phyloP scores from a whole-genome alignment of 1,284 basidiomycete genomes.

The Xerocomus nothofagi region DNA sequence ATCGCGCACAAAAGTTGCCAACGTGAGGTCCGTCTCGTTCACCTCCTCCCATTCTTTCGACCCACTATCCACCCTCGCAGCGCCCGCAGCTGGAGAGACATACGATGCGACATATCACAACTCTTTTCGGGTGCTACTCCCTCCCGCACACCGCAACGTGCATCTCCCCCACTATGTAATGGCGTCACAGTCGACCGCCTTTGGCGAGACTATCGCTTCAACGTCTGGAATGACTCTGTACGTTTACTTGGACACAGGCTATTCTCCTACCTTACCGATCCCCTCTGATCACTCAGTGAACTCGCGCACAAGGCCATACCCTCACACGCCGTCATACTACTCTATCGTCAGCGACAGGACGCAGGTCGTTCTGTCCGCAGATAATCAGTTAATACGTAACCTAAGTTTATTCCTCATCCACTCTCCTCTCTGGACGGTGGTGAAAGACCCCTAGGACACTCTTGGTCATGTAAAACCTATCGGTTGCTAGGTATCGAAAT shows the following conservation, averaged over 20 bases:
- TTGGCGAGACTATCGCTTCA: constrained; percentile 66
- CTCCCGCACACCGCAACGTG: constrained; percentile 32
- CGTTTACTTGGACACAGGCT: constrained; percentile 10
- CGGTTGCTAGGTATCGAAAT: constrained; percentile 21
- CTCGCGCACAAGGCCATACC: constrained; percentile 24
- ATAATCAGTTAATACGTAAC: constrained; percentile 35
- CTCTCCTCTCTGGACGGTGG: constrained; percentile 15
- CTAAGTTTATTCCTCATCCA: constrained; percentile 29
- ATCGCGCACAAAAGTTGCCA: constrained; percentile 60
- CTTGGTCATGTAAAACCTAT: constrained; percentile 33
- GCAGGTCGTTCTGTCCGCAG: constrained; percentile 32
- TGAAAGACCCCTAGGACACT: constrained; percentile 17
- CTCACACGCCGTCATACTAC: constrained; percentile 28
- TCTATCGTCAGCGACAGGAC: constrained; percentile 30
- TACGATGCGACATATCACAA: constrained; percentile 58
- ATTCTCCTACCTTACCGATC: constrained; percentile 6
- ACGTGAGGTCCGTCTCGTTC: constrained; percentile 57
- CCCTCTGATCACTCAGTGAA: constrained; percentile 22
- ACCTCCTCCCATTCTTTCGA: constrained; percentile 8
- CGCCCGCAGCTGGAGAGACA: constrained; percentile 65
- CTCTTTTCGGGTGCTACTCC: constrained; percentile 46
- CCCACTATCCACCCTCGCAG: constrained; percentile 33
- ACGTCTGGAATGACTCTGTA: constrained; percentile 51
- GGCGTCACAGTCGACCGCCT: constrained; percentile 65
- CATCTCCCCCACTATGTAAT: constrained; percentile 39